Evolutionary conservation across 257 asterid species (phyloP), one percentile per base, ranked within the genome.

Genomic region (Agastache rugosa): DNA sequence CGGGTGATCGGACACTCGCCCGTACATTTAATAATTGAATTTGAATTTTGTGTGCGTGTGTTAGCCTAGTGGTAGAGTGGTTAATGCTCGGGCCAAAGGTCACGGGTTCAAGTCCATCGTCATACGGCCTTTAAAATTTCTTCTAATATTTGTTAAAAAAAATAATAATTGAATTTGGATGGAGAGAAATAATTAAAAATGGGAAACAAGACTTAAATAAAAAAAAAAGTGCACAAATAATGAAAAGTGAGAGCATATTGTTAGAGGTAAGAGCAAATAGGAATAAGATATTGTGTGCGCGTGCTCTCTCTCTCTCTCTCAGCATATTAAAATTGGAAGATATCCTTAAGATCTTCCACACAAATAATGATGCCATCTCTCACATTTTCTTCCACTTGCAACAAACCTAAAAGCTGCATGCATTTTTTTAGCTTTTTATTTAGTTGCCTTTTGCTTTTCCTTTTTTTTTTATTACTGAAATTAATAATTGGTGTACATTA

Each of bases 241-340:
- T 29, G 19, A 59, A 71, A 23, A 48, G 54, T 16, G 67, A 8
- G 64, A 37, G 64, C 56, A 34, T 48, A 31, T 61, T 16, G 9
- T 59, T 19, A 53, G 58, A 58, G 16, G 67, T 31, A 3, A 41
- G 65, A 48, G 39, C 55, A 22, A 9, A 64, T 50, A 44, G 37
- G 53, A 63, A 73, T 50, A 63, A 20, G 67, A 39, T 65, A 15
- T 35, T 17, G 63, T 64, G n/a, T n/a, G n/a, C n/a, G n/a, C n/a
- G n/a, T n/a, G n/a, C n/a, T n/a, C n/a, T n/a, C n/a, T n/a, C n/a
- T 67, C 54, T 53, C 79, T 53, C 58, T 75, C 66, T 65, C 65
- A 51, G 78, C 72, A 74, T 50, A 53, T 53, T 53, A 37, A 75
- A 39, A 25, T 63, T 64, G 56, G 66, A 53, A 51, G 67, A 53